Evolutionary conservation across 176 grass and related monocot species (phyloP).

Genomic region (Bromus sterilis): DNA sequence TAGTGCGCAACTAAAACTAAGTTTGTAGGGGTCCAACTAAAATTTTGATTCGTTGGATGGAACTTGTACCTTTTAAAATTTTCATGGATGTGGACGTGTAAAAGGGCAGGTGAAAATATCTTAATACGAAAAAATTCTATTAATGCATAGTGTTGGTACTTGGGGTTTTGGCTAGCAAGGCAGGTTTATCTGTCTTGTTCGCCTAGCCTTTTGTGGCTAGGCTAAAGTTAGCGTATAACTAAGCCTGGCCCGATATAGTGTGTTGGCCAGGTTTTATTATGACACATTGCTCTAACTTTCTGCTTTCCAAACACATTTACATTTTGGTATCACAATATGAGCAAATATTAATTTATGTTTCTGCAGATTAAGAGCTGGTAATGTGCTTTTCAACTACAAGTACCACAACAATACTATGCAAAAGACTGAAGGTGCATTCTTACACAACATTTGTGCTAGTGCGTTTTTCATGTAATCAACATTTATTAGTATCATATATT

Average conservation of each 20-base stretch:
- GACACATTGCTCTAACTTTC: constrained; percentile 2
- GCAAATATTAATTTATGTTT: neutral
- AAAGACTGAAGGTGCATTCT: constrained; percentile 67
- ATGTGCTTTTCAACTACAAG: constrained; percentile 88
- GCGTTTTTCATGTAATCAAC: neutral
- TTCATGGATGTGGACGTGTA: too few species aligned
- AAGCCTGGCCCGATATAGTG: neutral
- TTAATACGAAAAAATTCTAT: neutral
- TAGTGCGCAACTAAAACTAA: too few species aligned
- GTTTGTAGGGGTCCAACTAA: too few species aligned
- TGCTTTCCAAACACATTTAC: neutral
- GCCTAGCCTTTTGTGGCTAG: neutral
- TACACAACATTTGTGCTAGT: neutral
- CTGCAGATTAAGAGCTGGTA: constrained; percentile 75
- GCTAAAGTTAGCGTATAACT: neutral
- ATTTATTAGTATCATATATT: neutral
- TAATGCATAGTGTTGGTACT: neutral
- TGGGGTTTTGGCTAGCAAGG: neutral
- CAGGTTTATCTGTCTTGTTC: neutral
- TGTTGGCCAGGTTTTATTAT: neutral
- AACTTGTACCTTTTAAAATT: too few species aligned
- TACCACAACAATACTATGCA: constrained; percentile 88
- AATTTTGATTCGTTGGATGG: too few species aligned
- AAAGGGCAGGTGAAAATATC: too few species aligned
- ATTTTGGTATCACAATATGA: neutral